phyloP scores from a whole-genome alignment of 352 stramenopile genomes.

The Thraustochytrium sp. region DNA sequence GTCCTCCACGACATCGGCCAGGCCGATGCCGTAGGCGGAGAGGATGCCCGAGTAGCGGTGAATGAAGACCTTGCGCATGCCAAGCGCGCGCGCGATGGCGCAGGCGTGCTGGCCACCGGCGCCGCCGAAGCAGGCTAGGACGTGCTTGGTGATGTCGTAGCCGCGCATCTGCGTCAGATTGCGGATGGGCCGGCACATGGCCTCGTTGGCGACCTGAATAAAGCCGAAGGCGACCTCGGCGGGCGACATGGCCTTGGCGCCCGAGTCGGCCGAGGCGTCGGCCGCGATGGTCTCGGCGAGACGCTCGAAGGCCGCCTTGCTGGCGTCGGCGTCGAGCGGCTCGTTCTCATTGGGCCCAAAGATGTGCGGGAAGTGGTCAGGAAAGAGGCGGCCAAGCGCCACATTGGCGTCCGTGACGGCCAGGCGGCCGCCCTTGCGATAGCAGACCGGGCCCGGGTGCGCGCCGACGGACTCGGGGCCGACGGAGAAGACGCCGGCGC shows the following conservation, averaged over 20 bases:
- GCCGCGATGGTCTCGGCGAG: conserved; percentile 79
- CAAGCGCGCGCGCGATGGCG: conserved; percentile 88
- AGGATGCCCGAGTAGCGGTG: conserved; percentile 97
- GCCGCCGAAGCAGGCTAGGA: conserved; percentile 95
- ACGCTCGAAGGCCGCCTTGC: conserved; percentile 77
- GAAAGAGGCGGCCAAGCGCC: conserved; percentile 91
- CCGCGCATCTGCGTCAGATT: conserved; percentile 97
- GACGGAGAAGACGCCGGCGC: conserved; percentile 93
- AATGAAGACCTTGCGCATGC: conserved; percentile 95
- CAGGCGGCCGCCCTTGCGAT: conserved; percentile 88
- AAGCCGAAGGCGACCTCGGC: conserved; percentile 96
- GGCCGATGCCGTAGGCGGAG: conserved; percentile 91
- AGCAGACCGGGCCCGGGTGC: conserved; percentile 86
- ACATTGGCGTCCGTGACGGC: conserved; percentile 98
- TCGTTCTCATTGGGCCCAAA: conserved; percentile 96
- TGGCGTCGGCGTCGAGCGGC: conserved; percentile 88
- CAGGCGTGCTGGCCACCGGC: conserved; percentile 95
- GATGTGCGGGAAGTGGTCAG: conserved; percentile 95
- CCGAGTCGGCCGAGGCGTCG: conserved; percentile 55
- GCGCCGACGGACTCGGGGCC: conserved; percentile 92
- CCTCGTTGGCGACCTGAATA: conserved; percentile 94
- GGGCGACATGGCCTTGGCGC: conserved; percentile 60
- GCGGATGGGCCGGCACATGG: conserved; percentile 98
- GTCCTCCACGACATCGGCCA: conserved; percentile 94
- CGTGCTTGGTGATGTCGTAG: conserved; percentile 92